Evolutionary conservation across 164 flowering plant species (phyloP).

Genomic region (Hamamelis virginiana): DNA sequence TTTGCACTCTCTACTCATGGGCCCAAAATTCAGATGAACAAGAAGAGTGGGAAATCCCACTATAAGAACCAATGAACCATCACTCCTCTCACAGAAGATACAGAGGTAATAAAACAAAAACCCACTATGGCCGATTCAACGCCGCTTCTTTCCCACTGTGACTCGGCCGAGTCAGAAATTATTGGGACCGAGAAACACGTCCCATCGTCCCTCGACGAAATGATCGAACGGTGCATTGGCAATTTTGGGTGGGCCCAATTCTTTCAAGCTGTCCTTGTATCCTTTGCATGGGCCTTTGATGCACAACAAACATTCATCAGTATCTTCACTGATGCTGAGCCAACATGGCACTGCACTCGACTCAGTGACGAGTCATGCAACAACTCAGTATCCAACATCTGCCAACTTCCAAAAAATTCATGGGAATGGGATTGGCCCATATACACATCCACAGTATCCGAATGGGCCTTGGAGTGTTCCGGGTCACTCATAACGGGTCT

Average conservation of each 20-base stretch:
- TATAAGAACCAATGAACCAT: too few relatives aligned
- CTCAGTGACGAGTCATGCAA: constrained; percentile 4
- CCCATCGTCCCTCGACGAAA: constrained; percentile 37
- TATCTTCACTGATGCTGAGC: constrained; percentile 55
- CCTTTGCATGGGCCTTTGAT: constrained; percentile 60
- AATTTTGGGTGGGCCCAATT: constrained; percentile 46
- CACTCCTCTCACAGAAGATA: too few relatives aligned
- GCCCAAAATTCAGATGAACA: too few relatives aligned
- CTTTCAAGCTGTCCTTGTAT: constrained; percentile 48
- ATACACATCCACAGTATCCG: constrained; percentile 43
- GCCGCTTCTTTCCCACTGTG: constrained; percentile 9
- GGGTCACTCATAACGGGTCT: constrained; percentile 48
- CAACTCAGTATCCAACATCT: constrained; percentile 22
- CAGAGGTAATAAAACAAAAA: too few relatives aligned
- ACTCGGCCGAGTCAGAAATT: neutral
- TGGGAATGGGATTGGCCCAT: constrained; percentile 60
- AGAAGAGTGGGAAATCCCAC: too few relatives aligned
- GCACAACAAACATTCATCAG: constrained; percentile 69
- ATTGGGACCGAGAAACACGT: neutral
- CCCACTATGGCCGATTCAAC: constrained; percentile 14
- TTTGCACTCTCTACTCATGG: too few relatives aligned
- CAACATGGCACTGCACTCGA: constrained; percentile 53
- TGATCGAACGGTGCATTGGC: constrained; percentile 49
- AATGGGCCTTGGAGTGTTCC: constrained; percentile 50
- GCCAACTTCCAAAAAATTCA: constrained; percentile 31